A percentile compares a stretch with the other conserved stretches of the same genome.
phyloP scores from a whole-genome alignment of 2,329 filamentous ascomycete species.

The Colletotrichum trifolii region DNA sequence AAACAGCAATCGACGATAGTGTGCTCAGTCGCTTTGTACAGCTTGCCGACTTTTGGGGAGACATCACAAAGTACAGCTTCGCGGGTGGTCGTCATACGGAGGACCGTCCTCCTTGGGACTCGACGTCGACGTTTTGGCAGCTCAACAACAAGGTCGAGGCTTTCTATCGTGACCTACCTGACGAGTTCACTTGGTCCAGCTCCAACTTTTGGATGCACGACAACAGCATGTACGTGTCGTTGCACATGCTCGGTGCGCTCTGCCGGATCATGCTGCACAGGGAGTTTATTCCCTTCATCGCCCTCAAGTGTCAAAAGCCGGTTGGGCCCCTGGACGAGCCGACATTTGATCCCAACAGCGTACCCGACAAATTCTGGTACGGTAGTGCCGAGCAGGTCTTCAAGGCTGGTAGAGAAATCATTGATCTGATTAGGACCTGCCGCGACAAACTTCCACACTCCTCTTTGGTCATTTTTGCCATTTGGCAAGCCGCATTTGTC shows the following conservation, averaged over 20 bases:
- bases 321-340: slow-evolving; percentile 69
- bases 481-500: slow-evolving; percentile 74
- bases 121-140: slow-evolving; percentile 63
- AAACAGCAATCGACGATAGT: slow-evolving; percentile 53
- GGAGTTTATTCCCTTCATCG: slow-evolving; percentile 75
- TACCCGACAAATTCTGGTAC: slow-evolving; percentile 70
- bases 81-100: slow-evolving; percentile 63
- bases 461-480: slow-evolving; percentile 73
- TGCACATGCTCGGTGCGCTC: slow-evolving; percentile 74
- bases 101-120: slow-evolving; percentile 67
- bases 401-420: slow-evolving; percentile 69
- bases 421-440: slow-evolving; percentile 72
- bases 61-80: slow-evolving; percentile 67
- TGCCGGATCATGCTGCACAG: slow-evolving; percentile 76
- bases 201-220: slow-evolving; percentile 75
- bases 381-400: slow-evolving; percentile 72
- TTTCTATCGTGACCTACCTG: slow-evolving; percentile 55
- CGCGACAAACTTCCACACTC: slow-evolving; percentile 73
- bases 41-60: slow-evolving; percentile 69
- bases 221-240: slow-evolving; percentile 72
- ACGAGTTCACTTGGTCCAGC: slow-evolving; percentile 59
- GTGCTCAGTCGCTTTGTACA: slow-evolving; percentile 64
- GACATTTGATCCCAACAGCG: slow-evolving; percentile 59
- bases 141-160: slow-evolving; percentile 62
- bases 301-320: slow-evolving; percentile 62